Conservation (phyloP, 768 basidiomycete genomes). For the Daedaleopsis nitida region DNA sequence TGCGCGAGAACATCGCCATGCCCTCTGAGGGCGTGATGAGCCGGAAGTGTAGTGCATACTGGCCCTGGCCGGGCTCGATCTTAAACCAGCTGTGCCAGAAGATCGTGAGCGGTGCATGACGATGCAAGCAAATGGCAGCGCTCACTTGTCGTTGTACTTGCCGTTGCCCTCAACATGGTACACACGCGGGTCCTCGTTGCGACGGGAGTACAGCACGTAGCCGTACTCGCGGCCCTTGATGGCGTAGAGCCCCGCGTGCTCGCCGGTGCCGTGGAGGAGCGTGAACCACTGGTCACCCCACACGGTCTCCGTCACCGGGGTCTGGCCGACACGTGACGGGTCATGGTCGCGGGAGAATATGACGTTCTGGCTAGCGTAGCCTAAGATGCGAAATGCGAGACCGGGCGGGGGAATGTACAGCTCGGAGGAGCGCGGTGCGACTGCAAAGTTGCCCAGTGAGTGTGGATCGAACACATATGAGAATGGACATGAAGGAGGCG, state of each 20-base stretch:
- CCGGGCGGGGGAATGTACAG: background rate
- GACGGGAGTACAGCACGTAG: slow-evolving; percentile 9
- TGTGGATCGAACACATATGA: no score
- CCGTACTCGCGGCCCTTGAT: background rate
- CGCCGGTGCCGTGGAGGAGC: slow-evolving; percentile 3
- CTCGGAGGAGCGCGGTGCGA: background rate
- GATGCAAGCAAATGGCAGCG: background rate
- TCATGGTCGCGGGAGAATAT: slow-evolving; percentile 9
- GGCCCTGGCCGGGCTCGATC: background rate
- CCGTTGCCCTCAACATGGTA: background rate
- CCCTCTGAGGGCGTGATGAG: background rate
- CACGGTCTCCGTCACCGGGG: background rate
- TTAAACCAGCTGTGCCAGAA: slow-evolving; percentile 5
- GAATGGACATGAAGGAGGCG: no score
- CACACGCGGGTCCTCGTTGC: background rate
- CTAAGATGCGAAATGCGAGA: background rate
- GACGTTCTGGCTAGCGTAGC: slow-evolving; percentile 1
- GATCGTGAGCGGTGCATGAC: background rate
- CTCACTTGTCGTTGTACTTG: background rate
- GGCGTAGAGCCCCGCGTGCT: slow-evolving; percentile 3
- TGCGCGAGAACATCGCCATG: slow-evolving; percentile 1
- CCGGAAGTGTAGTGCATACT: slow-evolving; percentile 3
- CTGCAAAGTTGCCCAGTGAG: no score
- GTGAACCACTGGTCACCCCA: slow-evolving; percentile 1
- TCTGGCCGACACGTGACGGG: background rate